Evolutionary conservation across 208 protist genomes (phyloP).

Genomic region (Leishmania guyanensis): DNA sequence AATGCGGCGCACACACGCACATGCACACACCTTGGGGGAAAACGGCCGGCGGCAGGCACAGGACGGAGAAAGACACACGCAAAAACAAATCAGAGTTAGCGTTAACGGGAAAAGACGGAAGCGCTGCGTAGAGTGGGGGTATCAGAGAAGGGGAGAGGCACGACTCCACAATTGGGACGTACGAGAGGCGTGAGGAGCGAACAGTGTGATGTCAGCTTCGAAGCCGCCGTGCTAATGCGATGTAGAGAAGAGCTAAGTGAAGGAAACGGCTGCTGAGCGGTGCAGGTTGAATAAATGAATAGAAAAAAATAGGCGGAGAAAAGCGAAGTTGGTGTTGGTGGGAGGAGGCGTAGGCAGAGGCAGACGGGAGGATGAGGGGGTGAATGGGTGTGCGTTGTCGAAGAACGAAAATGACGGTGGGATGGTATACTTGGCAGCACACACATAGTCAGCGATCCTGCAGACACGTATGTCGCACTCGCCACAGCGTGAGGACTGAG

Average conservation of each 20-base stretch:
- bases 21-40: not conserved
- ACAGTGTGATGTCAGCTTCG: not conserved
- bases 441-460: not conserved
- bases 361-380: not conserved
- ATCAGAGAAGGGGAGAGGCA: not conserved
- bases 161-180: not conserved
- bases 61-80: not conserved
- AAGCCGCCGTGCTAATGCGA: not conserved
- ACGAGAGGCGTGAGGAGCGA: not conserved
- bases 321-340: not conserved
- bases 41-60: not conserved
- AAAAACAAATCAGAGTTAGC: not conserved
- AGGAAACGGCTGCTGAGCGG: not conserved
- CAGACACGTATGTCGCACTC: not conserved
- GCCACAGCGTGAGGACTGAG: not conserved
- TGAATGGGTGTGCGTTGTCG: not conserved
- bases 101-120: not conserved
- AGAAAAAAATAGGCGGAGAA: slow-evolving; percentile 1
- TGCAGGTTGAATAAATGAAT: not conserved
- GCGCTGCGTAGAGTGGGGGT: not conserved
- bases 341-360: not conserved
- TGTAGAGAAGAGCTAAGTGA: not conserved
- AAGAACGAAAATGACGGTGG: not conserved
- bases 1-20: not conserved
- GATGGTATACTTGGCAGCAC: not conserved